Conservation (phyloP, 495 filamentous ascomycete species). For the Aspergillus nanangensis region DNA sequence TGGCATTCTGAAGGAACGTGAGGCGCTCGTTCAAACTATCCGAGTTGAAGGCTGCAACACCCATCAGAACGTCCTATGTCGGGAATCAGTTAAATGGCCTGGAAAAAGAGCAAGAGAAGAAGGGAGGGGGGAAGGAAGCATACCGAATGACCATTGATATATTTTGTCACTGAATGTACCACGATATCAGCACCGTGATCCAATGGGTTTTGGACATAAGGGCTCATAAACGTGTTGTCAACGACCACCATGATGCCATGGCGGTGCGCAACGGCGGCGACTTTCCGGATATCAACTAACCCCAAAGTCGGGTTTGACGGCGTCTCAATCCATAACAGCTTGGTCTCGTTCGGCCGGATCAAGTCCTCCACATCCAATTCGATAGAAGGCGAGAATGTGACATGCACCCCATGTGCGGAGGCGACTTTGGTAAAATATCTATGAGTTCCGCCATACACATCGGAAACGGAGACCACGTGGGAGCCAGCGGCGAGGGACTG, state of each 20-base stretch:
- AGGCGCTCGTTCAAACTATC: conserved; percentile 71
- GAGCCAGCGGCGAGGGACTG: conserved; percentile 89
- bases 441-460: conserved; percentile 97
- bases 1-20: conserved; percentile 92
- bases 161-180: conserved; percentile 99
- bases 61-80: conserved; percentile 92
- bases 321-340: conserved; percentile 95
- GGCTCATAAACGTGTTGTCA: conserved; percentile 96
- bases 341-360: conserved; percentile 78
- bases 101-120: not conserved
- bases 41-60: conserved; percentile 91
- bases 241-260: conserved; percentile 93
- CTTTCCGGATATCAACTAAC: conserved; percentile 84
- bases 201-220: conserved; percentile 94
- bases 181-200: conserved; percentile 96
- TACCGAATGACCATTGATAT: conserved; percentile 93
- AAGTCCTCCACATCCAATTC: conserved; percentile 79
- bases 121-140: conserved; percentile 9
- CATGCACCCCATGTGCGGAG: conserved; percentile 85
- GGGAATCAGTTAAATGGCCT: conserved; percentile 13
- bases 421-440: conserved; percentile 99
- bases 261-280: conserved; percentile 75
- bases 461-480: conserved; percentile 91
- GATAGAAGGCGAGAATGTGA: conserved; percentile 88
- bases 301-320: conserved; percentile 91